Evolutionary conservation across 192 early-diverging fungal genomes (phyloP).

Genomic region (Coemansia sp.): DNA sequence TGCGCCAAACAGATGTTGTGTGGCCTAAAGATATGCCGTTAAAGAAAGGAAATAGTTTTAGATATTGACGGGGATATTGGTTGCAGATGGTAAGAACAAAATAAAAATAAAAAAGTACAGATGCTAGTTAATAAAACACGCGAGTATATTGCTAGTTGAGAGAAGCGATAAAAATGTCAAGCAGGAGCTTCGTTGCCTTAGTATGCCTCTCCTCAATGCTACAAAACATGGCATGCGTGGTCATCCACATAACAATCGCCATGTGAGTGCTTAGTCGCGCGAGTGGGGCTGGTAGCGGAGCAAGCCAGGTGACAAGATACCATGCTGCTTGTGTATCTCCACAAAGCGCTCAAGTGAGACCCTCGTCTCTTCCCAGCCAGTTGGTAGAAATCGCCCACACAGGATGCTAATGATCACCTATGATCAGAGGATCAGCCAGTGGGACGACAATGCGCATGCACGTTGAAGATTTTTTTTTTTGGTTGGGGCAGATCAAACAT

Average conservation of each 20-base stretch:
- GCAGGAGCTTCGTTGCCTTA: neutral
- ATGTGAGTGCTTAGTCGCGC: neutral
- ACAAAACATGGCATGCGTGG: neutral
- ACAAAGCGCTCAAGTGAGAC: neutral
- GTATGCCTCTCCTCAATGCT: neutral
- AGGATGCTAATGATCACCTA: neutral
- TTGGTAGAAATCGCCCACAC: neutral
- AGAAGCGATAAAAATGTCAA: neutral
- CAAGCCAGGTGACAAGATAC: neutral
- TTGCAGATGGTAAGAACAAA: neutral
- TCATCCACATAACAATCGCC: neutral
- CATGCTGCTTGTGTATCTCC: neutral
- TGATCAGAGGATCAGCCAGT: slow-evolving; percentile 4
- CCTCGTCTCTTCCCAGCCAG: neutral
- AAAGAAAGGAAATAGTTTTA: neutral
- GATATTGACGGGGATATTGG: neutral
- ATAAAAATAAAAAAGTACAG: neutral
- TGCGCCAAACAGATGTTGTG: neutral
- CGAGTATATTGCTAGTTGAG: neutral
- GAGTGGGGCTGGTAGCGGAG: neutral
- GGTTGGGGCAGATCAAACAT: neutral
- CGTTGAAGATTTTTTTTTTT: neutral
- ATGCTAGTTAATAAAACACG: too few relatives aligned
- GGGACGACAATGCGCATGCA: neutral
- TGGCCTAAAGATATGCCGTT: neutral